Evolutionary conservation across 495 filamentous ascomycete species (phyloP).

Genomic region (Rusavskia elegans): DNA sequence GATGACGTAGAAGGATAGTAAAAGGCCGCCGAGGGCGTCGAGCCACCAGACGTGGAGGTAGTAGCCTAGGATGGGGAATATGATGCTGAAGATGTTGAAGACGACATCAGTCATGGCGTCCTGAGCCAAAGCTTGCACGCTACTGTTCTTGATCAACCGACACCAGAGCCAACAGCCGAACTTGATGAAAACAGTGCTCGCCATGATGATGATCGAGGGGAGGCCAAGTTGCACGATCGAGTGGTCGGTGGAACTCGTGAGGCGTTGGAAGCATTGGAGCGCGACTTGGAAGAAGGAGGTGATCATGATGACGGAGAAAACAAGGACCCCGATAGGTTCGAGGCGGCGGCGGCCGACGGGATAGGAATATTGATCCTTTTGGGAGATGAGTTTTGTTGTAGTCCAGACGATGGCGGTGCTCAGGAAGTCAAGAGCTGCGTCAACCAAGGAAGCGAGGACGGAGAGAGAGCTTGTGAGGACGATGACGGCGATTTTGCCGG

Average conservation of each 20-base stretch:
- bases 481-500: conserved; percentile 66
- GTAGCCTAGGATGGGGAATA: conserved; percentile 61
- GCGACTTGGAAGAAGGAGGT: conserved; percentile 78
- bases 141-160: conserved; percentile 72
- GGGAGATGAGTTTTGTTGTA: conserved; percentile 57
- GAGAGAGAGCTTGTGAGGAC: conserved; percentile 69
- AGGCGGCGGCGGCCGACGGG: conserved; percentile 66
- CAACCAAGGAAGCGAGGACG: conserved; percentile 76
- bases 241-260: conserved; percentile 43
- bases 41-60: conserved; percentile 71
- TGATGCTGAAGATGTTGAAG: conserved; percentile 84
- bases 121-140: conserved; percentile 68
- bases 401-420: conserved; percentile 77
- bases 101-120: conserved; percentile 59
- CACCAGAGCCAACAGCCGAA: conserved; percentile 81
- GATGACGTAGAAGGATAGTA: conserved; percentile 72
- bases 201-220: conserved; percentile 65
- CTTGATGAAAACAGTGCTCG: conserved; percentile 68
- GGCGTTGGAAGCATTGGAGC: conserved; percentile 49
- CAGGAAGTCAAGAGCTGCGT: conserved; percentile 76
- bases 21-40: conserved; percentile 67
- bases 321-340: conserved; percentile 62
- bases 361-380: conserved; percentile 65
- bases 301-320: conserved; percentile 75
- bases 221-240: conserved; percentile 52